These are phyloP conservation scores for Paramecium sexaurelia DNA, from an alignment of 73 alveolate genomes.

Conservation along the genomic window DNA sequence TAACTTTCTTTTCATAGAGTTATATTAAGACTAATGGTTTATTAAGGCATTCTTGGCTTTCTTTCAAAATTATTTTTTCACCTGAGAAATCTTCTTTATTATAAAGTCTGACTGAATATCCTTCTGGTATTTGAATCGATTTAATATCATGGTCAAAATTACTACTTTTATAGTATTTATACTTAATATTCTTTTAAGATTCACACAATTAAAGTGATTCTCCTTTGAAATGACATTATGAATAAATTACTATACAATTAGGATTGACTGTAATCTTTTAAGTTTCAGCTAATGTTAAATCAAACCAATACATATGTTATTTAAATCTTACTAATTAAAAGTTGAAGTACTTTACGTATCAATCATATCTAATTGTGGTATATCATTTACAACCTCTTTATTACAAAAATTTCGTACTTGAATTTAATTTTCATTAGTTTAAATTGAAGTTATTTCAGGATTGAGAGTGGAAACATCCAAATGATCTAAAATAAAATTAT, in stretches of 20 bases:
- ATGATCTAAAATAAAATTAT: background rate
- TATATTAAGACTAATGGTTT: background rate
- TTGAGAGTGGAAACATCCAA: background rate
- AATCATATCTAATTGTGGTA: background rate
- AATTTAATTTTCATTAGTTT: background rate
- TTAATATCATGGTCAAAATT: constrained; percentile 31
- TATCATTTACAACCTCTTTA: background rate
- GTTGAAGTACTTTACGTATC: background rate
- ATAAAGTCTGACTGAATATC: constrained; percentile 16
- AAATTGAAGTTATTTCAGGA: background rate
- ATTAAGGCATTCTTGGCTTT: background rate
- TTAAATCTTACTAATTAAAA: background rate
- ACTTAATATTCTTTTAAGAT: background rate
- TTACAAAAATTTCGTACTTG: background rate
- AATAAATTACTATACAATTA: constrained; percentile 7
- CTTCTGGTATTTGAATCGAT: background rate
- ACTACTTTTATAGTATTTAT: background rate
- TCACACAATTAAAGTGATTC: constrained; percentile 8
- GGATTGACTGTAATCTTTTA: background rate
- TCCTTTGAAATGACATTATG: constrained; percentile 13
- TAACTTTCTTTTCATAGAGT: background rate
- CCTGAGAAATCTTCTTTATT: constrained; percentile 10
- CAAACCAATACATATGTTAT: background rate
- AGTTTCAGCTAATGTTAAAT: background rate
- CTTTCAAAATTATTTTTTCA: background rate